These are phyloP conservation scores for Hemisphaericaspora xylanilytica DNA, from an alignment of 1,139 yeast genomes.

Conservation along the genomic window DNA sequence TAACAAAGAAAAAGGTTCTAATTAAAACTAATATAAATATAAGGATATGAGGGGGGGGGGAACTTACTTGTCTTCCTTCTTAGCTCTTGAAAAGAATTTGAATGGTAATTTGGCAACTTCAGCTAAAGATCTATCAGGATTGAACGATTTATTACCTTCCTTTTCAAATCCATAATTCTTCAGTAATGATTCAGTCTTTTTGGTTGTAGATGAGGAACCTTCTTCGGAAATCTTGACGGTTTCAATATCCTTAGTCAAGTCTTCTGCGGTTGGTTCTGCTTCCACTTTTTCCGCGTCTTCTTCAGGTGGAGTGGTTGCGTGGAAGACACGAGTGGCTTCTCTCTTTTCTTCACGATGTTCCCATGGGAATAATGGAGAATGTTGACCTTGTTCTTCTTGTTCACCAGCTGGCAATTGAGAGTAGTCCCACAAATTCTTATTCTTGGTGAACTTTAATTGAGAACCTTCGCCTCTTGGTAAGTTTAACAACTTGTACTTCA, in stretches of 20 bases:
- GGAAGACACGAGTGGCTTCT: conserved; percentile 23
- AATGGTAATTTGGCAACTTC: conserved; percentile 26
- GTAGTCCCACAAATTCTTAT: conserved; percentile 29
- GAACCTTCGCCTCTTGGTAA: conserved; percentile 35
- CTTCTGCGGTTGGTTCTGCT: conserved; percentile 6
- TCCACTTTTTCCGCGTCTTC: not conserved
- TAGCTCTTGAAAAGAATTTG: conserved; percentile 20
- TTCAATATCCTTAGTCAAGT: conserved; percentile 11
- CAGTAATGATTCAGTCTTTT: conserved; percentile 10
- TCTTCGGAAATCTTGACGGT: conserved; percentile 7
- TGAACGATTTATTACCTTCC: conserved; percentile 13
- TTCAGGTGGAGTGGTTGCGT: conserved; percentile 20
- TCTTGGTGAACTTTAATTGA: conserved; percentile 29
- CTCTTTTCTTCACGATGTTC: conserved; percentile 24
- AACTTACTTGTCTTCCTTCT: conserved; percentile 12
- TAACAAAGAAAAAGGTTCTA: not conserved
- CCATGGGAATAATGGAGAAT: conserved; percentile 46
- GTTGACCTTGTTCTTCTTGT: conserved; percentile 8
- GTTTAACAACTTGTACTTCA: conserved; percentile 18
- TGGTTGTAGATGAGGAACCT: not conserved
- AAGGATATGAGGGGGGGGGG: not conserved
- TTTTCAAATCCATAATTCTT: conserved; percentile 13
- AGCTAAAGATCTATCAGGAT: conserved; percentile 26
- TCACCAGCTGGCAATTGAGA: conserved; percentile 4
- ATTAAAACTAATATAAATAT: not conserved